Evolutionary conservation across 768 basidiomycete species (phyloP).

Genomic region (Auricularia heimuer): DNA sequence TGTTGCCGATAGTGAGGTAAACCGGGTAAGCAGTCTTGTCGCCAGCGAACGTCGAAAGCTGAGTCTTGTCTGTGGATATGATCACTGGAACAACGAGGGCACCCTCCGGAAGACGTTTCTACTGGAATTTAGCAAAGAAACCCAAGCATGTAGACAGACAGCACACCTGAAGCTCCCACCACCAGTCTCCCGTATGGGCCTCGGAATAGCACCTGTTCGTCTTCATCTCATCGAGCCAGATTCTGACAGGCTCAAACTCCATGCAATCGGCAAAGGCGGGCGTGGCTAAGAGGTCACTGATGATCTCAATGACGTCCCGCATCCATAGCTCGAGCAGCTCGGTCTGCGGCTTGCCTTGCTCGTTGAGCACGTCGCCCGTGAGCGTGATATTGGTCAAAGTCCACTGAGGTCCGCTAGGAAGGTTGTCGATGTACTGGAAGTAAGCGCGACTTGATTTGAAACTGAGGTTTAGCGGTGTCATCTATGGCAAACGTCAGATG

Average conservation of each 20-base stretch:
- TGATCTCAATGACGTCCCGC: conserved; percentile 19
- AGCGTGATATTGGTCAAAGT: not conserved
- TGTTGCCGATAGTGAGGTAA: conserved; percentile 34
- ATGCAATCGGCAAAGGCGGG: conserved; percentile 7
- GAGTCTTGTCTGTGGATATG: conserved; percentile 12
- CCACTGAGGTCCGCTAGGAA: not conserved
- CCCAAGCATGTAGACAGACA: not conserved
- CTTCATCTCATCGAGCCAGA: conserved; percentile 7
- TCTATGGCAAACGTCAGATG: not conserved
- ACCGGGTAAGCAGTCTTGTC: conserved; percentile 29
- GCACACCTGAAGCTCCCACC: conserved; percentile 17
- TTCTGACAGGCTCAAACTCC: conserved; percentile 4
- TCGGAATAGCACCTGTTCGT: conserved; percentile 9
- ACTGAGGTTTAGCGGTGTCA: not conserved
- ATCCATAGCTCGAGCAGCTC: conserved; percentile 15
- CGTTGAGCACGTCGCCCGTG: not conserved
- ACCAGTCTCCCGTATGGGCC: conserved; percentile 20
- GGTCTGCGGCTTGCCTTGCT: not conserved
- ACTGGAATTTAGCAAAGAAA: not conserved
- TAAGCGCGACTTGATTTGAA: not conserved
- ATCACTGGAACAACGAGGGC: conserved; percentile 8
- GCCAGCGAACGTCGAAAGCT: conserved; percentile 10
- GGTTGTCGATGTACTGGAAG: not conserved
- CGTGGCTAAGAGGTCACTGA: conserved; percentile 19
- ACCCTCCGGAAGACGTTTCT: conserved; percentile 11